Evolutionary conservation across 176 grass and related monocot genomes (phyloP), one percentile per base, ranked within the genome.

Genomic region (Triticum timopheevii): DNA sequence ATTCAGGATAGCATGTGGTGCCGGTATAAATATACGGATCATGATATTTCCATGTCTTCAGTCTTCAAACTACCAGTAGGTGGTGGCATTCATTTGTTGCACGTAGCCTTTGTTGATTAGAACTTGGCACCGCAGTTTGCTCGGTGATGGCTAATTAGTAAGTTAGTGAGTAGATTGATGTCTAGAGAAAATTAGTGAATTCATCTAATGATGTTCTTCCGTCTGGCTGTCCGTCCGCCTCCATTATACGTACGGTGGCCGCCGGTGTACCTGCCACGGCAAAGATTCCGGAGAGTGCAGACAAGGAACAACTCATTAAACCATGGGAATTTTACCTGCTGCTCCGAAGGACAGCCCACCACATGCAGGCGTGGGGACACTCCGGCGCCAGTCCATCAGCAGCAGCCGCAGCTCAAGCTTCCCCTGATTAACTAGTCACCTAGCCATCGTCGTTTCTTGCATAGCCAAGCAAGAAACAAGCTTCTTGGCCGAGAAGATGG

Each of bases 321-420:
- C 39, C 8, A 39, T 39, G 38, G 8, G 38, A 39, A 39, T 39
- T 39, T 39, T 39, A 39, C 38, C 38, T 39, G 38, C 38, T 39
- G 8, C 38, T 39, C 7, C 38, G 38, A 7, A 39, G 38, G 38
- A 39, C 38, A 39, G 38, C 7, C 38, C 38, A 39, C 38, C 38
- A 39, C 38, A 39, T 39, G 38, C 38, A 39, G 38, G 38, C 38
- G 38, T 39, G 38, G 8, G 38, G 38, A 39, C 38, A 39, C 38
- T 39, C 84, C 35, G 22, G 11, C 68, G 11, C 81, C 85, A 84
- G 80, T 87, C 16, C 89, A 84, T 74, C 84, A 85, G 70, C 83
- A 70, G 66, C 87, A 88, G 65, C 73, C 65, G 77, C 89, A 68
- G 45, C 61, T 44, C 69, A 59, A 61, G 22, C 54, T 16, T 42